Evolutionary conservation across 768 basidiomycete species (phyloP).

Genomic region (Boletus huronensis): DNA sequence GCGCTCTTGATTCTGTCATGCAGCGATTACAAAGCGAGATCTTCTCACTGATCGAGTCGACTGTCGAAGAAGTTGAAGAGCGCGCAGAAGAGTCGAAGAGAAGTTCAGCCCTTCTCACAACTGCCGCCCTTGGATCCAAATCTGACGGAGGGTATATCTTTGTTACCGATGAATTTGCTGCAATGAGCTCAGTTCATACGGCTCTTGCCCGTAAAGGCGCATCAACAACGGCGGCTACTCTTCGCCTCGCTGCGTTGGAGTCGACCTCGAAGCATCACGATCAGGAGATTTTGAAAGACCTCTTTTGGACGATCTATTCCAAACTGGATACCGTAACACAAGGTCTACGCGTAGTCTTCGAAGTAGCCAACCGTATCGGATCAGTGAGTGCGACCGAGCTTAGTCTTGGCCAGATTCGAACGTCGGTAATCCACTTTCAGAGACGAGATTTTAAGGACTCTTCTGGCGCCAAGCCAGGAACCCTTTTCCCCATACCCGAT

Average conservation of each 20-base stretch:
- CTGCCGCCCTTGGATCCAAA: conserved; percentile 37
- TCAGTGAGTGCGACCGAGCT: conserved; percentile 55
- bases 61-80: conserved; percentile 89
- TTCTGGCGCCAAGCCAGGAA: conserved; percentile 69
- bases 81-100: conserved; percentile 76
- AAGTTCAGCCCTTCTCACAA: conserved; percentile 36
- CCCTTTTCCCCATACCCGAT: conserved; percentile 80
- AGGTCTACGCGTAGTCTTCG: conserved; percentile 84
- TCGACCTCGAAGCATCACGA: conserved; percentile 68
- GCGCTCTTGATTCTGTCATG: conserved; percentile 74
- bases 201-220: conserved; percentile 20
- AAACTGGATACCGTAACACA: conserved; percentile 93
- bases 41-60: conserved; percentile 78
- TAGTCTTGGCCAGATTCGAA: neutral
- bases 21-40: conserved; percentile 85
- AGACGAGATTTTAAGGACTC: conserved; percentile 89
- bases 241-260: conserved; percentile 73
- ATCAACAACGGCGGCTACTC: conserved; percentile 44
- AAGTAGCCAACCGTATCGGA: conserved; percentile 87
- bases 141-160: conserved; percentile 57
- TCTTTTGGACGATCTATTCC: conserved; percentile 97
- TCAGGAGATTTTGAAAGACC: conserved; percentile 81
- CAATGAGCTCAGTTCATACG: conserved; percentile 22
- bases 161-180: conserved; percentile 21
- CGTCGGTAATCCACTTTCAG: conserved; percentile 36